Conservation (phyloP, 306 rosid genomes). For the Heteromeles arbutifolia region DNA sequence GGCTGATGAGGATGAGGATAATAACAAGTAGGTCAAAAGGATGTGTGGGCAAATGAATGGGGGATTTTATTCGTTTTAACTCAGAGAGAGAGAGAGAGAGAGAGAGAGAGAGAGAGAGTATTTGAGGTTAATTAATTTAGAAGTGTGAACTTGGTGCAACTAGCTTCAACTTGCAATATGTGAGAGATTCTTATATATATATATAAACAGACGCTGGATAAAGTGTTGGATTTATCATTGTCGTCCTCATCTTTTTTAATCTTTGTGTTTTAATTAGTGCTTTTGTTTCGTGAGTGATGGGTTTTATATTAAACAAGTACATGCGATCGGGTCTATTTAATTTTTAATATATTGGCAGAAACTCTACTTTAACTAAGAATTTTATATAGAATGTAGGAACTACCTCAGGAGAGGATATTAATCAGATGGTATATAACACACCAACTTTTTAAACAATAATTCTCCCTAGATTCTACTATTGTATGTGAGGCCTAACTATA, state of each 20-base stretch:
- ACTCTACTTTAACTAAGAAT: not conserved
- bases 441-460: not conserved
- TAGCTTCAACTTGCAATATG: slow-evolving; percentile 3
- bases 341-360: not conserved
- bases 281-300: slow-evolving; percentile 10
- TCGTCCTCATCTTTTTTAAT: slow-evolving; percentile 4
- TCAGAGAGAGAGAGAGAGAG: not conserved
- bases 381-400: slow-evolving; percentile 3
- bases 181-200: slow-evolving; percentile 1
- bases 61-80: not conserved
- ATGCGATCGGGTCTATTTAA: not conserved
- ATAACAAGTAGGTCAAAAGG: slow-evolving; percentile 1
- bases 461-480: too few relatives aligned
- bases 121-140: not conserved
- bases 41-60: not conserved
- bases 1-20: not conserved
- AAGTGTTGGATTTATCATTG: slow-evolving; percentile 16
- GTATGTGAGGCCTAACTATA: not conserved
- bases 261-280: not conserved
- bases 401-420: not conserved
- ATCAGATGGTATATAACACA: not conserved
- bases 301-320: not conserved
- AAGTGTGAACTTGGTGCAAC: slow-evolving; percentile 19
- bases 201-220: slow-evolving; percentile 1
- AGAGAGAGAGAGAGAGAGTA: not conserved